A percentile compares a stretch with the other conserved stretches of the same genome.
Evolutionary conservation across 2,329 filamentous ascomycete genomes (phyloP).

Genomic region (Cladosporium sp.): DNA sequence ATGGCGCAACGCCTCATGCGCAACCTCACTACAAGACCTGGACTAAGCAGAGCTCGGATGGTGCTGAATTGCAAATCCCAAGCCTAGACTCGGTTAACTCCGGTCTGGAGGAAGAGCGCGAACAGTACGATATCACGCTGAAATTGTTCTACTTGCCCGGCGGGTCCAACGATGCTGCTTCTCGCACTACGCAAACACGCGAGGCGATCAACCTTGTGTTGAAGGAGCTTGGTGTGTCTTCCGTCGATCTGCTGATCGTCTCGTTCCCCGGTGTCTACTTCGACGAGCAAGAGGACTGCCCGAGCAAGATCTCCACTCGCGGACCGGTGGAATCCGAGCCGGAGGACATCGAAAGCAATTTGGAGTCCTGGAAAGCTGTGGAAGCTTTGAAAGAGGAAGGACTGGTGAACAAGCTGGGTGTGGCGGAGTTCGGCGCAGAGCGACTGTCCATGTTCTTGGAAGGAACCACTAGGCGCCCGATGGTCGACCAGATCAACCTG

Average conservation of each 20-base stretch:
- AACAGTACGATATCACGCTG: constrained; percentile 89
- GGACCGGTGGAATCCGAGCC: constrained; percentile 50
- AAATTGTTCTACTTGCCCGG: constrained; percentile 91
- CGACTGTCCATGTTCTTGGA: constrained; percentile 77
- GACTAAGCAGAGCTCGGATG: constrained; percentile 70
- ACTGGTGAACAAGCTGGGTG: constrained; percentile 72
- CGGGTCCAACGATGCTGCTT: constrained; percentile 45
- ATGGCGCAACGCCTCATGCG: constrained; percentile 22
- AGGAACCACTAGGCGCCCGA: constrained; percentile 69
- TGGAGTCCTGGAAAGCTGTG: constrained; percentile 68
- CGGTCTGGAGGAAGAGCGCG: constrained; percentile 76
- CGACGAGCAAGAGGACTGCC: constrained; percentile 79
- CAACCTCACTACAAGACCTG: constrained; percentile 56
- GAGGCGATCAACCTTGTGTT: constrained; percentile 80
- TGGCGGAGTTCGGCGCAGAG: constrained; percentile 88
- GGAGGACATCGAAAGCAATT: constrained; percentile 61
- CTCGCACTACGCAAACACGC: constrained; percentile 69
- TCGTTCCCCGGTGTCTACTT: constrained; percentile 94
- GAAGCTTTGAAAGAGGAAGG: constrained; percentile 74
- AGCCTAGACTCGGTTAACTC: constrained; percentile 71
- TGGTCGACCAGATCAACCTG: constrained; percentile 94
- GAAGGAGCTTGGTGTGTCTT: constrained; percentile 73
- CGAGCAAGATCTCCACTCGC: constrained; percentile 58
- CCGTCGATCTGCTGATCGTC: constrained; percentile 84
- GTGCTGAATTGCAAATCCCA: constrained; percentile 57